Base-by-base conservation (phyloP, 805 yeast genomes). In the Teunomyces stri region DNA sequence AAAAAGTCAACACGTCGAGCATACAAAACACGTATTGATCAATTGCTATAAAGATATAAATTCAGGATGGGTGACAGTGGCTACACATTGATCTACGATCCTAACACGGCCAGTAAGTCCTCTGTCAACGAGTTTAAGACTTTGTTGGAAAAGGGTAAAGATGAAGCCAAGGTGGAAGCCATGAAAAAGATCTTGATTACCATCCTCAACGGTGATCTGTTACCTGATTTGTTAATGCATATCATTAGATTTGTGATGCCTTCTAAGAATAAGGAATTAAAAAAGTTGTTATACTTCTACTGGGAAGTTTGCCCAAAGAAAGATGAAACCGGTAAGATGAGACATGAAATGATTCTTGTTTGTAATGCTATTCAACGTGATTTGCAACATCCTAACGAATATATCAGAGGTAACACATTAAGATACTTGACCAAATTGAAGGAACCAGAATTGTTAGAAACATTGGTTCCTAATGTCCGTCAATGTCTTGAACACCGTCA, bases 321-420 rank as follows among this genome's bases (percentile, higher is more conserved):
- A 55, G 96, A 89, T 58, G 75, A 78, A 31, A 86, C 86, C 45
- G 98, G 98, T 3, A 89, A 89, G 66, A 80, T 95, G 77, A 89
- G 89, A 71, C 98, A 92, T 67, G 99, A 94, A 72, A 94, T 94
- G 98, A 92, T 95, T 69, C 81, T 94, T 54, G 98, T 92, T 43
- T 94, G 98, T 74, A 95, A 95, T 67, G 97, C 98, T 45, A 89
- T 94, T 61, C 96, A 94, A 69, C 91, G 90, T 68, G 99, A 94
- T 66, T 79, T 94, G 58, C 97, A 91, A 70, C 99, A 95, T 70
- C 97, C 99, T 44, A 94, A 94, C 74, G 99, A 94, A 70, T 94
- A 85, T 65, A 86, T 94, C 54, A 82, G 98, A 61, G 99, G 99
- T 57, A 89, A 89, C 60, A 92, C 98, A 7, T 76, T 94, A 68